A percentile compares a stretch with the other conserved stretches of the same genome.
Conservation (phyloP, 1,284 basidiomycete species). For the Ceratobasidium sp. region DNA sequence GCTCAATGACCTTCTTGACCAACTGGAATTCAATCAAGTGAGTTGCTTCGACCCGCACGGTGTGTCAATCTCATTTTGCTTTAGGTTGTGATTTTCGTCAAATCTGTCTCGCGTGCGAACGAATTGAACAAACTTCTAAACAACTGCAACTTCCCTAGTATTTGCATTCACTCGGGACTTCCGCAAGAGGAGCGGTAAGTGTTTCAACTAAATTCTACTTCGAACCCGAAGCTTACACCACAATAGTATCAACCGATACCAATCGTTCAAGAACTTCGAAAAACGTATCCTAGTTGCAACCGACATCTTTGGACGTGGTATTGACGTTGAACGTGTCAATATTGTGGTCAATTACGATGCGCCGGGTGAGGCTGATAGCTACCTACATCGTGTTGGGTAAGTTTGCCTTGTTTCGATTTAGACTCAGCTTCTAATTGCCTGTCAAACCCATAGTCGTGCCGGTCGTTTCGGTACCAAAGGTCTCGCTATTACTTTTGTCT, state of each 20-base stretch:
- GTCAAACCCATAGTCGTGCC: constrained; percentile 76
- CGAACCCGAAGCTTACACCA: constrained; percentile 32
- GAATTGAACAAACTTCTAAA: constrained; percentile 96
- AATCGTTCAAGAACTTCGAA: constrained; percentile 99
- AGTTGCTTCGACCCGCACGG: constrained; percentile 48
- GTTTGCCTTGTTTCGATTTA: constrained; percentile 51
- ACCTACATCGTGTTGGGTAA: constrained; percentile 97
- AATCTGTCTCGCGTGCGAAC: constrained; percentile 96
- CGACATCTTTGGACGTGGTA: constrained; percentile 97
- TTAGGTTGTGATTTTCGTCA: constrained; percentile 99
- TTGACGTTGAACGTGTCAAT: constrained; percentile 98
- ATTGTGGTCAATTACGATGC: constrained; percentile 97
- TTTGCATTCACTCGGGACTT: constrained; percentile 96
- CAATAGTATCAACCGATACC: constrained; percentile 92
- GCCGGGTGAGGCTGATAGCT: constrained; percentile 96
- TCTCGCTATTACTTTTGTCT: constrained; percentile 98
- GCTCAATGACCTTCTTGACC: constrained; percentile 95
- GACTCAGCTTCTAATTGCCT: background rate
- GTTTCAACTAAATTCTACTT: background rate
- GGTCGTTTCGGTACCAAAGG: constrained; percentile 99
- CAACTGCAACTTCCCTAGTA: constrained; percentile 98
- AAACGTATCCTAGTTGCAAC: constrained; percentile 99
- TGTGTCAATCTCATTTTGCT: constrained; percentile 39
- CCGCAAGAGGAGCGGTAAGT: constrained; percentile 94
- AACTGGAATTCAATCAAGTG: constrained; percentile 98